phyloP scores from a whole-genome alignment of 2,329 filamentous ascomycete genomes.

The Penicillium freii region DNA sequence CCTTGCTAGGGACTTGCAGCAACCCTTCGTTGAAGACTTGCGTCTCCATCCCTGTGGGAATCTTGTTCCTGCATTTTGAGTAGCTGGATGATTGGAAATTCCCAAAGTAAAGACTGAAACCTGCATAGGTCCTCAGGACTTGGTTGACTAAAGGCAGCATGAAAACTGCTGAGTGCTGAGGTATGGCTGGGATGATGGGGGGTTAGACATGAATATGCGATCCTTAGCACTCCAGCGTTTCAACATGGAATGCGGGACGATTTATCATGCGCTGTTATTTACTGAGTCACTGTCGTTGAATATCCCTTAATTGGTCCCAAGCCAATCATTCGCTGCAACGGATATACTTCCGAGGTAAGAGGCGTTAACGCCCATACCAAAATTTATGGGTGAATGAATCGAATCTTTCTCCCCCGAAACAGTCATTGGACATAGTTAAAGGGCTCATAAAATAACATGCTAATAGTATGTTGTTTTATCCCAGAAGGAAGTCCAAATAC shows the following conservation, averaged over 20 bases:
- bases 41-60: neutral
- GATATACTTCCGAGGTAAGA: neutral
- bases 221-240: neutral
- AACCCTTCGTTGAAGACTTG: neutral
- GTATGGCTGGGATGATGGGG: neutral
- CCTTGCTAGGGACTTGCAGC: neutral
- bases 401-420: neutral
- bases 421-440: neutral
- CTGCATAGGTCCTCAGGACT: neutral
- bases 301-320: neutral
- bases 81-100: neutral
- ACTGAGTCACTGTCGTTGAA: neutral
- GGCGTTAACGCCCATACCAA: neutral
- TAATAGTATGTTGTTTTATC: neutral
- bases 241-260: slow-evolving; percentile 11
- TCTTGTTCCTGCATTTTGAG: neutral
- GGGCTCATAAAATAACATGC: too few species aligned
- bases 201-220: neutral
- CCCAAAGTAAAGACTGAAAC: neutral
- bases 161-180: neutral
- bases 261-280: neutral
- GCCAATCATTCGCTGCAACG: neutral
- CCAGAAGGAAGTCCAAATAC: neutral
- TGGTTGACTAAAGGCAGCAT: neutral
- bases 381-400: neutral